Conservation (phyloP, 2,329 filamentous ascomycete genomes). For the Zymoseptoria passerinii region DNA sequence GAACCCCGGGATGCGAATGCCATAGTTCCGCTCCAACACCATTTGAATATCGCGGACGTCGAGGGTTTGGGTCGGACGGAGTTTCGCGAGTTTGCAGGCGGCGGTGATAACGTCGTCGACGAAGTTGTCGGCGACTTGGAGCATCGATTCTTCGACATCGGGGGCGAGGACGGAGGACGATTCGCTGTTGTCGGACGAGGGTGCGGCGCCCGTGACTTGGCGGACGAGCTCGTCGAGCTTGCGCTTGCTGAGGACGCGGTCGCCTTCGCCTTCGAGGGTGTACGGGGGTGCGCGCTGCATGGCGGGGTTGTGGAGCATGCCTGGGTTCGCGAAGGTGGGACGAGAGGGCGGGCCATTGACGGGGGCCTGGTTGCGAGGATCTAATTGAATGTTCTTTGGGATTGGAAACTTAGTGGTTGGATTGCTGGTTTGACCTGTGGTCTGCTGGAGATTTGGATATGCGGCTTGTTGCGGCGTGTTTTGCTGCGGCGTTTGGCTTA, state of each 20-base stretch:
- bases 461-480: constrained; percentile 14
- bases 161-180: constrained; percentile 60
- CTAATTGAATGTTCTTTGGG: constrained; percentile 67
- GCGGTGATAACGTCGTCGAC: constrained; percentile 82
- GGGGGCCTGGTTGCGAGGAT: constrained; percentile 63
- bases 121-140: constrained; percentile 87
- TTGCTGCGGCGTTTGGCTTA: constrained; percentile 15
- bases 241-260: constrained; percentile 93
- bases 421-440: constrained; percentile 21
- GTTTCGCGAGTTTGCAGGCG: constrained; percentile 85
- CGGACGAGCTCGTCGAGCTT: constrained; percentile 92
- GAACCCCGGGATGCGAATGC: constrained; percentile 80
- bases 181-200: constrained; percentile 57
- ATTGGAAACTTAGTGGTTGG: constrained; percentile 66
- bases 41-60: constrained; percentile 62
- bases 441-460: constrained; percentile 18
- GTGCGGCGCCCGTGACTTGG: constrained; percentile 78
- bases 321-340: constrained; percentile 78
- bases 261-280: constrained; percentile 82
- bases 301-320: constrained; percentile 80
- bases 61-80: constrained; percentile 80
- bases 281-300: constrained; percentile 73
- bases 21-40: constrained; percentile 56
- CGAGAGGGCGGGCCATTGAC: constrained; percentile 64
- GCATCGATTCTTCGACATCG: constrained; percentile 92